Evolutionary conservation across 345 rosid genomes (phyloP).

Genomic region (Camelina laxa): DNA sequence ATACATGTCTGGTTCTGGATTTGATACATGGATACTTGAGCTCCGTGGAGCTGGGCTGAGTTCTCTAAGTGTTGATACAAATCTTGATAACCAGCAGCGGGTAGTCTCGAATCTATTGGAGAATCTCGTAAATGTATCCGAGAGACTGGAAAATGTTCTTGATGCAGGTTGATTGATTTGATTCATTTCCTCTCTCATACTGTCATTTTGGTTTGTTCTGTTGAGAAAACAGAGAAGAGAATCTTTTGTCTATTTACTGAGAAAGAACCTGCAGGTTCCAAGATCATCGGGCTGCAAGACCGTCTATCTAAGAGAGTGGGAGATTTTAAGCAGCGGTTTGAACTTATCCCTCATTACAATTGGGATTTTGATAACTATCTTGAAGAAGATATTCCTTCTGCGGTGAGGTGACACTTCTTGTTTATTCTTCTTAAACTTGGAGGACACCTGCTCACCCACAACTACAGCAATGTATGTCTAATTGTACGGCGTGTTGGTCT

Average conservation of each 20-base stretch:
- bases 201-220: constrained; percentile 3
- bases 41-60: constrained; percentile 89
- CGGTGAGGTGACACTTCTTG: constrained; percentile 80
- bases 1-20: constrained; percentile 77
- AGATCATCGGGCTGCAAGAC: constrained; percentile 48
- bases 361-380: constrained; percentile 94
- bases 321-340: constrained; percentile 62
- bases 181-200: background rate
- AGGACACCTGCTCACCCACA: background rate
- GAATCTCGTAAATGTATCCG: constrained; percentile 41
- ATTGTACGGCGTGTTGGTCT: constrained; percentile 22
- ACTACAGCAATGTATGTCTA: background rate
- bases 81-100: constrained; percentile 30
- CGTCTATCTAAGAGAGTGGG: constrained; percentile 50
- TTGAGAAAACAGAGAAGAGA: constrained; percentile 51
- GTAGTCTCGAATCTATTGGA: constrained; percentile 42
- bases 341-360: constrained; percentile 62
- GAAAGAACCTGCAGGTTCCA: constrained; percentile 31
- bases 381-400: constrained; percentile 86
- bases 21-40: constrained; percentile 90
- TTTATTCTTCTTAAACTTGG: constrained; percentile 1
- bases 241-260: constrained; percentile 45
- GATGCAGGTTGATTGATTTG: constrained; percentile 46
- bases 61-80: constrained; percentile 42
- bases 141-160: constrained; percentile 49